Evolutionary conservation across 768 basidiomycete genomes (phyloP), one percentile per base, ranked within the genome.

Genomic region (Macrocybe gigantea): DNA sequence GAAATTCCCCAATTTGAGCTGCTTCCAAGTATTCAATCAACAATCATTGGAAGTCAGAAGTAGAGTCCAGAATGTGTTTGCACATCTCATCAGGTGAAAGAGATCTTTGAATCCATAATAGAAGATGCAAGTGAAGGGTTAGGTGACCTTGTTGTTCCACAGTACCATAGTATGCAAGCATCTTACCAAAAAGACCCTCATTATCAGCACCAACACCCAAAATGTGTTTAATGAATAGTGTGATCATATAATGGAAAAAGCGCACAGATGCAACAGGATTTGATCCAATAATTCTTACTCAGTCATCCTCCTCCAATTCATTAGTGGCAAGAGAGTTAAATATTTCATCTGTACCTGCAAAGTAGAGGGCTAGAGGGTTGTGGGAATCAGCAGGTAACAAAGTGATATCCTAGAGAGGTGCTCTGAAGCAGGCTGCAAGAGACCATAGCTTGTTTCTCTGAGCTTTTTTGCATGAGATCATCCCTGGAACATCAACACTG

Each of bases 71-170:
- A 52, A 35, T 67, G 40, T 22, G 8, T 6, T 47, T 9, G 5
- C 32, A 33, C 45, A 40, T 31, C 50, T 69, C 57, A 41, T 69
- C 60, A 5, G 67, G 71, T 5, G 64, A 53, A 0, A 60, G 31
- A 1, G 48, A 47, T 22, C 59, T 55, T 15, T 38, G 9, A 1
- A 72, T 56, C 68, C 69, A 74, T 2, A 71, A 11, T 1, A 72
- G 32, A 29, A 66, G 15, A 50, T 73, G 71, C 1, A 71, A 32
- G 54, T 74, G 72, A 3, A 73, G 41, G 0, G 67, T 67, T 0
- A 68, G 44, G 6, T 60, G 38, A 1, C 68, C 69, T 55, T 71
- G 69, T 47, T 66, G 61, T 47, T 71, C 70, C 36, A 67, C 62
- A 0, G 58, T 61, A 4, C 61, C 61, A 58, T 63, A 65, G 48